These are phyloP conservation scores for Mortierella sp. DNA, from an alignment of 371 early-diverging fungal species.

Conservation along the genomic window DNA sequence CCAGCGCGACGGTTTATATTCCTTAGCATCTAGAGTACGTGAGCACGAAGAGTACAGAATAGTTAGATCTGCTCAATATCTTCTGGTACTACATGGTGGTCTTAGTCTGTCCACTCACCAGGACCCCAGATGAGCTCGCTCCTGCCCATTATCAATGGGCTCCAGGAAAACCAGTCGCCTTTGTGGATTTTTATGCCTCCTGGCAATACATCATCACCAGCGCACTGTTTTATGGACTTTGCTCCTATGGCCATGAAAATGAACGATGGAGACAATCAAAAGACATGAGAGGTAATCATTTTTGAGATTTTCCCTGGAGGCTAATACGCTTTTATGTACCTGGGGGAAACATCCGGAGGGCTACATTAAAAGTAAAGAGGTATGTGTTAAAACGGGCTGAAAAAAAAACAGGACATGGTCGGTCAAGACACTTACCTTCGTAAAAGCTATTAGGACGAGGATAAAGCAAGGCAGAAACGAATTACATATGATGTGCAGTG, in stretches of 20 bases:
- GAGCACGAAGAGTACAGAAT: too few species aligned
- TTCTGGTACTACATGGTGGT: too few species aligned
- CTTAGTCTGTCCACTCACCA: too few species aligned
- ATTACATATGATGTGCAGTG: background rate
- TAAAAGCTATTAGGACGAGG: slow-evolving; percentile 3
- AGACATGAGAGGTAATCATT: too few species aligned
- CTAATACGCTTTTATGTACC: too few species aligned
- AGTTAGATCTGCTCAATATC: too few species aligned
- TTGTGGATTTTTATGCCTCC: slow-evolving; percentile 68
- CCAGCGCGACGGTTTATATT: slow-evolving; percentile 77
- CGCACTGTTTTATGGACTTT: slow-evolving; percentile 57
- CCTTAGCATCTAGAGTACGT: slow-evolving; percentile 59
- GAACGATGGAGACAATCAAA: slow-evolving; percentile 65
- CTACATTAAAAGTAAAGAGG: too few species aligned
- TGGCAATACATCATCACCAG: slow-evolving; percentile 69
- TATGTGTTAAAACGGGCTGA: too few species aligned
- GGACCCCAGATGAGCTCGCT: slow-evolving; percentile 68
- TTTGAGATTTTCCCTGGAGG: too few species aligned
- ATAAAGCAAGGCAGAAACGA: background rate
- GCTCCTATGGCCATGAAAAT: too few species aligned
- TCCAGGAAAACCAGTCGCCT: slow-evolving; percentile 64
- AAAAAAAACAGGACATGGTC: too few species aligned
- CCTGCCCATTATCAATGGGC: slow-evolving; percentile 67
- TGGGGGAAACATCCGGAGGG: slow-evolving; percentile 69
- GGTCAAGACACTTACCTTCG: slow-evolving; percentile 16